phyloP scores from a whole-genome alignment of 176 grass and related monocot genomes.

The Eleusine indica region DNA sequence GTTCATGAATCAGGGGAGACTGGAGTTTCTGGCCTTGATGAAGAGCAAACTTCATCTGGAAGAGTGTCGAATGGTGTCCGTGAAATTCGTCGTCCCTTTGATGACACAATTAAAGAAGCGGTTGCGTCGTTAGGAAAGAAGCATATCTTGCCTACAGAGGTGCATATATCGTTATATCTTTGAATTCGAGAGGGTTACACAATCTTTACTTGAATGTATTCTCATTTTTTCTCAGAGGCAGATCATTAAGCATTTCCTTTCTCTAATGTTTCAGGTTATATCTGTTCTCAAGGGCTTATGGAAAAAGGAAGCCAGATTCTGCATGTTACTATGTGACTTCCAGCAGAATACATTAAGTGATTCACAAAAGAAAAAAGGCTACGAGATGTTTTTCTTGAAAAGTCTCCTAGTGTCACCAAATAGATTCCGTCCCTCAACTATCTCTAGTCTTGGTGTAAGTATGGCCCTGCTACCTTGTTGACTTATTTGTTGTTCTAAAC shows the following conservation, averaged over 20 bases:
- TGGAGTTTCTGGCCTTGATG: constrained; percentile 55
- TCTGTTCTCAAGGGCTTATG: constrained; percentile 75
- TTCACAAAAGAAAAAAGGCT: constrained; percentile 57
- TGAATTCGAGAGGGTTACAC: constrained; percentile 17
- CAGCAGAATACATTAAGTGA: constrained; percentile 65
- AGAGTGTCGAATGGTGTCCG: constrained; percentile 34
- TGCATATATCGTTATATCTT: constrained; percentile 37
- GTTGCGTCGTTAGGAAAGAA: constrained; percentile 63
- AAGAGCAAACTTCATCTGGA: constrained; percentile 38
- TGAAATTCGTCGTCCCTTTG: constrained; percentile 39
- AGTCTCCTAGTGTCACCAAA: constrained; percentile 81
- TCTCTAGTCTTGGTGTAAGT: constrained; percentile 66
- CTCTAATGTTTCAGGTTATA: constrained; percentile 64
- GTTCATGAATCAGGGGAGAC: constrained; percentile 42
- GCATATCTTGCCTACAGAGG: constrained; percentile 75
- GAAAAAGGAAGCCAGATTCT: constrained; percentile 75
- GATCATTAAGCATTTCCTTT: constrained; percentile 27
- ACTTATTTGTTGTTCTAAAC: constrained; percentile 29
- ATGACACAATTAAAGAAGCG: constrained; percentile 60
- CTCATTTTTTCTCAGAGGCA: constrained; percentile 8
- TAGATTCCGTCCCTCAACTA: constrained; percentile 76
- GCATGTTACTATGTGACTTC: constrained; percentile 74
- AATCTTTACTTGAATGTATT: constrained; percentile 19
- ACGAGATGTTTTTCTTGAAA: constrained; percentile 90
- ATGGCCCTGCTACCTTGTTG: constrained; percentile 2